Percentiles rank a stretch among this genome's conserved stretches.
phyloP scores from a whole-genome alignment of 2,329 filamentous ascomycete species.

The Pseudocercospora ulei region DNA sequence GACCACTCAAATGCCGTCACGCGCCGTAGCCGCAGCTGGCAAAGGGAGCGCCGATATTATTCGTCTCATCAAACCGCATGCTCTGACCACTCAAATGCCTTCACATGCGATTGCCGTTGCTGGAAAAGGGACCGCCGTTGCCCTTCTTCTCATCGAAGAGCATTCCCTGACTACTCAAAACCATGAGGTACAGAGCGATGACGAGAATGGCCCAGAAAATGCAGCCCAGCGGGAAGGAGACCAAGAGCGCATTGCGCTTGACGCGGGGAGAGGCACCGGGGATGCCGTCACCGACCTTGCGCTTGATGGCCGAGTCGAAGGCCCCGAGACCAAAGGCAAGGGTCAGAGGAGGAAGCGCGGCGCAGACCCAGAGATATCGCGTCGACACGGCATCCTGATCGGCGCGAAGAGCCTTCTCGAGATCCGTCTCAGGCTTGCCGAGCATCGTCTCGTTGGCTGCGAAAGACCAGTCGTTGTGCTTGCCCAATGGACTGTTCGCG shows the following conservation, averaged over 20 bases:
- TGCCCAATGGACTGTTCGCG: conserved; percentile 6
- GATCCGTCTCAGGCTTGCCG: conserved; percentile 8
- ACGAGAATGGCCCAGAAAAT: conserved; percentile 12
- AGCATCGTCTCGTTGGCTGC: conserved; percentile 15
- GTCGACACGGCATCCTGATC: conserved; percentile 22
- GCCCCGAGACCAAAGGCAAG: conserved; percentile 23
- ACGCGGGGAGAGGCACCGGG: conserved; percentile 19
- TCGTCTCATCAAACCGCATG: too few species aligned
- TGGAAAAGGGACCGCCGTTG: conserved; percentile 3
- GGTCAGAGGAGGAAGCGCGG: conserved; percentile 21
- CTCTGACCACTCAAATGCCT: neutral
- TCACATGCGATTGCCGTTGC: neutral
- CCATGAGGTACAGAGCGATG: conserved; percentile 9
- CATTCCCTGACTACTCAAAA: conserved; percentile 4
- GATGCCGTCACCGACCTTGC: conserved; percentile 20
- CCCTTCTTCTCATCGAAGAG: neutral
- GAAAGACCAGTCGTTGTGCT: conserved; percentile 11
- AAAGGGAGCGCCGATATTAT: too few species aligned
- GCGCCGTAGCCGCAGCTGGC: too few species aligned
- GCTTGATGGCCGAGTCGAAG: conserved; percentile 22
- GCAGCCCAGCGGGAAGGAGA: conserved; percentile 20
- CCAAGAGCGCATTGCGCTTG: conserved; percentile 22
- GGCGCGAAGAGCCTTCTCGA: conserved; percentile 5
- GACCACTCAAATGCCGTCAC: too few species aligned
- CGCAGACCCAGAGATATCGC: conserved; percentile 11